phyloP scores from a whole-genome alignment of 176 grass and related monocot species.

The Avena sativa region DNA sequence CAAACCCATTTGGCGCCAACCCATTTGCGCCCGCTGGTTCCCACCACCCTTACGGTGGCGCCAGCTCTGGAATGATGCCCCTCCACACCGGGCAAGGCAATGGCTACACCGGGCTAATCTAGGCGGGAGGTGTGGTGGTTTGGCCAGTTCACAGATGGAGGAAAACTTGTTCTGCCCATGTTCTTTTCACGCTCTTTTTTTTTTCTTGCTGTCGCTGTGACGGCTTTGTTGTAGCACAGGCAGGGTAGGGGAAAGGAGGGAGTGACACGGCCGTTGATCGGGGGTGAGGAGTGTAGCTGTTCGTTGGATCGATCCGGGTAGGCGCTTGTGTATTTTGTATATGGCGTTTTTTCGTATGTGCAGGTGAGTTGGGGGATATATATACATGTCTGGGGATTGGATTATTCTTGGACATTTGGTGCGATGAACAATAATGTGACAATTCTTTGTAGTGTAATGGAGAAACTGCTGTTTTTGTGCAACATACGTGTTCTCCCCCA shows the following conservation, averaged over 20 bases:
- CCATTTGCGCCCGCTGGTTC: conserved; percentile 47
- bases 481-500: neutral
- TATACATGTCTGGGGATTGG: conserved; percentile 22
- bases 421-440: conserved; percentile 20
- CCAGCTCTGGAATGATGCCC: conserved; percentile 61
- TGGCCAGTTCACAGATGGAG: neutral
- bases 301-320: neutral
- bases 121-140: neutral
- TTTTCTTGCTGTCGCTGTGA: conserved; percentile 22
- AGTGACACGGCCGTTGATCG: neutral
- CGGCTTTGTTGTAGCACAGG: conserved; percentile 11
- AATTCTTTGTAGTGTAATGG: conserved; percentile 42
- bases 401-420: conserved; percentile 34
- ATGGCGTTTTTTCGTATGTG: conserved; percentile 25
- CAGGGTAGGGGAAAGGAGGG: conserved; percentile 12
- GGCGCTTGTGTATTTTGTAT: conserved; percentile 27
- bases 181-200: neutral
- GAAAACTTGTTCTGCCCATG: neutral
- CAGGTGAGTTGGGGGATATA: conserved; percentile 20
- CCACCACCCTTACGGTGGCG: conserved; percentile 57
- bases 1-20: conserved; percentile 81
- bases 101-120: conserved; percentile 78
- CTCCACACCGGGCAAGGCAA: conserved; percentile 65
- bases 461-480: conserved; percentile 8
- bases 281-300: conserved; percentile 25